Base-by-base conservation (phyloP, 257 asterid genomes). In the Ilex aquifolium region DNA sequence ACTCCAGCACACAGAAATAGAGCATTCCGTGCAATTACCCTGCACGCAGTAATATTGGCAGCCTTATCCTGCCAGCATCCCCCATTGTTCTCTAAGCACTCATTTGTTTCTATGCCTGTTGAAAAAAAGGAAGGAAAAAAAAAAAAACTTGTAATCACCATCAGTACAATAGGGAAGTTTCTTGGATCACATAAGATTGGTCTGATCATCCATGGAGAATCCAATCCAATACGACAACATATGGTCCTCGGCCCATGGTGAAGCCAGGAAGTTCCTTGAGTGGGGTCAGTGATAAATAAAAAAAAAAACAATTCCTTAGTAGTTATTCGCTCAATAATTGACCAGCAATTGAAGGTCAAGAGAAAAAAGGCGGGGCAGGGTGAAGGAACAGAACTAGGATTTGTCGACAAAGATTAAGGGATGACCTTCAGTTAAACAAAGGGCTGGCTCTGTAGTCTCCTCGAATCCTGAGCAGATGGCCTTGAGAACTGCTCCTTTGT, bases 61-160 rank as follows among this genome's bases (percentile, higher is more conserved):
- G 82, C 67, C 66, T 70, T 81, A 70, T 93, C 97, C 66, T 90
- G 86, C 99, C 99, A 93, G 83, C 97, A 93, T 58, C 99, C 99
- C 3, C 99, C 99, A 65, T 93, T 90, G 81, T 88, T 81, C 65
- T 74, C 80, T 60, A 85, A 64, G 68, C 99, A 93, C 74, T 93
- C 96, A 49, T 90, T 90, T 72, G 99, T 93, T 79, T 93, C 85
- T 73, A 93, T 74, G 65, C 82, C 99, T 93, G 84, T 55, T 60
- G 62, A 70, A 16, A 64, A 52, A 42, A 65, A 42, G 32, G 31
- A 49, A 70, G 51, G n/a, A n/a, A n/a, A 57, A 13, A 60, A 29
- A 8, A 27, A 16, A 53, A n/a, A 32, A 39, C 63, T 56, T 17
- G 54, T 8, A n/a, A 13, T 17, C 30, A 13, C 42, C 10, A 44